A percentile compares a stretch with the other conserved stretches of the same genome.
Conservation (phyloP, 768 basidiomycete species). For the Tremella mesenterica region DNA sequence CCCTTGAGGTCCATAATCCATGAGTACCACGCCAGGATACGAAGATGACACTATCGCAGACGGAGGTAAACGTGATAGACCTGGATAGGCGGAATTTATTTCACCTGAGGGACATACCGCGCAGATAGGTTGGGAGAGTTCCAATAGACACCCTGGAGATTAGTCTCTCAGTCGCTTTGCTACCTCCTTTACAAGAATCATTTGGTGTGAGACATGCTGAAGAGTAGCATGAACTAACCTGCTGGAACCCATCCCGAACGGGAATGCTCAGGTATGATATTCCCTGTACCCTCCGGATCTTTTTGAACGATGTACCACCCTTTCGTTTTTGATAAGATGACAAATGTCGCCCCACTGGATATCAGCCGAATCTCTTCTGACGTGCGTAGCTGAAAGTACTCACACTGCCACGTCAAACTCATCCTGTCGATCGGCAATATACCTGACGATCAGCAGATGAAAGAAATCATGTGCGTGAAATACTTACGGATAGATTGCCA, state of each 20-base stretch:
- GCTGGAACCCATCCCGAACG: conserved; percentile 98
- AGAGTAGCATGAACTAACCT: conserved; percentile 46
- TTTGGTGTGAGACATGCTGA: too few relatives aligned
- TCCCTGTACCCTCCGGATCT: conserved; percentile 74
- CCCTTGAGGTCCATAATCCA: conserved; percentile 92
- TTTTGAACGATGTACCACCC: conserved; percentile 99
- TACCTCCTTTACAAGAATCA: too few relatives aligned
- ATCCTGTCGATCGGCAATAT: conserved; percentile 96
- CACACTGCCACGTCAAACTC: conserved; percentile 97
- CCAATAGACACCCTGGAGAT: conserved; percentile 61
- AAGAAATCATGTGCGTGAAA: background rate
- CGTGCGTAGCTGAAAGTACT: conserved; percentile 40
- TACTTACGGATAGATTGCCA: conserved; percentile 78
- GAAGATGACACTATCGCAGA: conserved; percentile 91
- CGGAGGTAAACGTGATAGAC: conserved; percentile 62
- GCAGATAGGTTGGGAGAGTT: conserved; percentile 83
- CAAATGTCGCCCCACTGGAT: conserved; percentile 77
- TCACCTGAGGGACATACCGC: conserved; percentile 53
- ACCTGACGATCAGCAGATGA: conserved; percentile 40
- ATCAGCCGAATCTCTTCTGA: conserved; percentile 5
- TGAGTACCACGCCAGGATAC: conserved; percentile 89
- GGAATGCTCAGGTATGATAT: conserved; percentile 62
- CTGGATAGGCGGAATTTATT: conserved; percentile 21
- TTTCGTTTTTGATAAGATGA: conserved; percentile 84
- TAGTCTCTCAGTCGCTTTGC: background rate